These are phyloP conservation scores for Jaltomata sinuosa DNA, from an alignment of 257 asterid genomes.

Conservation along the genomic window DNA sequence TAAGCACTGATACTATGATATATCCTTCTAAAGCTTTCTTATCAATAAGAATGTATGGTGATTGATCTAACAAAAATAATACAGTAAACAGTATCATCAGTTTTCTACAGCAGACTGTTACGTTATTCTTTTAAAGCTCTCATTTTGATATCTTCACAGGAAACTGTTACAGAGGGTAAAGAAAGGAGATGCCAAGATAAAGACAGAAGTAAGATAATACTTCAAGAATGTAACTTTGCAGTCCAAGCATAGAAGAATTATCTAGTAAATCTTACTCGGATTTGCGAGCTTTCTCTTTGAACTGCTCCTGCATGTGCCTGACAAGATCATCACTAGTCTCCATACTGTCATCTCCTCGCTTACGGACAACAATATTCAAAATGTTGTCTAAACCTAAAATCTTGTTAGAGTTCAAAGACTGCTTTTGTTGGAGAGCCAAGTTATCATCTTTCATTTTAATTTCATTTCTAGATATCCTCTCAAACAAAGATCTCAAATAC, in stretches of 20 bases:
- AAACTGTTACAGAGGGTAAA: background rate
- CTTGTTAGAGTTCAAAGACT: conserved; percentile 71
- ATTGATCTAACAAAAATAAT: background rate
- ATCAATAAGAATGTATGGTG: background rate
- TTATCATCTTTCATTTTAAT: conserved; percentile 97
- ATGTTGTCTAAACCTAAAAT: conserved; percentile 81
- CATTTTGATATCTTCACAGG: background rate
- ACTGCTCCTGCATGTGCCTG: conserved; percentile 98
- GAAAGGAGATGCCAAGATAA: background rate
- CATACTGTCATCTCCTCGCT: conserved; percentile 78
- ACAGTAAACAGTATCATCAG: background rate
- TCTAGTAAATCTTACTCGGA: conserved; percentile 69
- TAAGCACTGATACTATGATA: background rate
- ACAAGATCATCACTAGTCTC: conserved; percentile 87
- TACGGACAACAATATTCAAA: conserved; percentile 81
- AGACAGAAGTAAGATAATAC: background rate
- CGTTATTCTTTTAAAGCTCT: background rate
- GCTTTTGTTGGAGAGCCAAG: conserved; percentile 78
- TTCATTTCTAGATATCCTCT: conserved; percentile 84
- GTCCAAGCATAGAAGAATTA: conserved; percentile 6
- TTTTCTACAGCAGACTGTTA: background rate
- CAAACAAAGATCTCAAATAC: conserved; percentile 85
- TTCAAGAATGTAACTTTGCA: background rate
- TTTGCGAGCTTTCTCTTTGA: conserved; percentile 98
- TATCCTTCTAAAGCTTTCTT: background rate